Conservation (phyloP, 164 flowering plant genomes). For the Cinnamomum chago region DNA sequence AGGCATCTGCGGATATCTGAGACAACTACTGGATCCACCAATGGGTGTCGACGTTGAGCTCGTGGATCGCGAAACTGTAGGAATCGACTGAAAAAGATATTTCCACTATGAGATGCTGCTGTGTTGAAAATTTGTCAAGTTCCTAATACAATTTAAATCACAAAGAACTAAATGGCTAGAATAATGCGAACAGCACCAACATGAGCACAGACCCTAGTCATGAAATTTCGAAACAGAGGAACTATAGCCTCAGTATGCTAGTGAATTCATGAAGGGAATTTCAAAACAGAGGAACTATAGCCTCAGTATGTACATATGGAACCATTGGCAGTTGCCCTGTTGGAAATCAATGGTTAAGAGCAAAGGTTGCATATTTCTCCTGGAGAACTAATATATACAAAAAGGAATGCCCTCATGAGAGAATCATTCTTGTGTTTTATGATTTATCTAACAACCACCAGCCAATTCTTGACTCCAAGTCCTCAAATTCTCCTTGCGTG, state of each 20-base stretch:
- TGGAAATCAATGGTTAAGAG: too few relatives aligned
- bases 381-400: background rate
- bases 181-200: background rate
- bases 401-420: background rate
- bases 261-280: background rate
- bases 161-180: background rate
- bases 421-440: background rate
- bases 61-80: conserved; percentile 71
- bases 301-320: background rate
- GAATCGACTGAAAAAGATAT: conserved; percentile 54
- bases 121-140: background rate
- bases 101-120: conserved; percentile 7
- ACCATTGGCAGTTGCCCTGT: background rate
- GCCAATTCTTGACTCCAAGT: background rate
- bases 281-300: background rate
- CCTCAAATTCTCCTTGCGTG: too few relatives aligned
- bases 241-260: background rate
- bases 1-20: conserved; percentile 77
- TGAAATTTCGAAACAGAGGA: background rate
- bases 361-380: background rate
- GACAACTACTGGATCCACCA: conserved; percentile 83
- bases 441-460: background rate
- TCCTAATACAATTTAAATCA: background rate
- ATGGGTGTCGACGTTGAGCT: conserved; percentile 79
- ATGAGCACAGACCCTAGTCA: background rate